Evolutionary conservation across 169 alveolate species (phyloP), one percentile per base, ranked within the genome.

Genomic region (Cryptosporidium meleagridis): DNA sequence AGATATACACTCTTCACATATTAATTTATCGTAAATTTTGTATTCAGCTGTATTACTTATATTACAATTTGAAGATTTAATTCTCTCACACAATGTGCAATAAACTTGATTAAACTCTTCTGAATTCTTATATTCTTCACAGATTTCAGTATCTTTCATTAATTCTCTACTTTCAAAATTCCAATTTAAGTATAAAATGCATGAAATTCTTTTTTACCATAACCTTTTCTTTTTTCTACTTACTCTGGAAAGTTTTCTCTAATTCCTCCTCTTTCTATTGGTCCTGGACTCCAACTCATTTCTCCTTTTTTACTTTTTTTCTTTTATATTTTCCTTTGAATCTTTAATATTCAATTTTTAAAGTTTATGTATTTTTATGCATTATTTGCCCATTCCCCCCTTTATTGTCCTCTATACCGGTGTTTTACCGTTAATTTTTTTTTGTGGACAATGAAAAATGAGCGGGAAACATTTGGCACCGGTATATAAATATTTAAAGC

Each of bases 1-100:
- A 31, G 59, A 59, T 16, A 80, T 18, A 48, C 89, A 80, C 18
- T 65, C 41, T 7, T 23, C 45, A 26, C 89, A 80, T n/a, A 80
- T 45, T 16, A 41, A 37, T 65, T 62, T 65, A 45, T 35, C 44
- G 21, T 80, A 41, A 7, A 65, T 41, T 26, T 44, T 59, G 6
- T 45, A 59, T 23, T 41, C 65, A 4, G 8, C 31, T 1, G 52
- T 31, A 31, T 16, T 23, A 31, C 21, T 23, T 39, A 26, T n/a
- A 7, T 31, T 37, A 21, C 67, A 61, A 62, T 80, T 31, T 9
- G 52, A 26, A 23, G 52, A 61, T 41, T 21, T 53, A 14, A 23
- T 31, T 6, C 8, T 48, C 21, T 69, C 89, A 65, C 89, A 80
- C 31, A 80, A 65, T 14, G 44, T 26, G 45, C 89, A 80, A n/a